Conservation (phyloP, 495 filamentous ascomycete species). For the Rusavskia elegans region DNA sequence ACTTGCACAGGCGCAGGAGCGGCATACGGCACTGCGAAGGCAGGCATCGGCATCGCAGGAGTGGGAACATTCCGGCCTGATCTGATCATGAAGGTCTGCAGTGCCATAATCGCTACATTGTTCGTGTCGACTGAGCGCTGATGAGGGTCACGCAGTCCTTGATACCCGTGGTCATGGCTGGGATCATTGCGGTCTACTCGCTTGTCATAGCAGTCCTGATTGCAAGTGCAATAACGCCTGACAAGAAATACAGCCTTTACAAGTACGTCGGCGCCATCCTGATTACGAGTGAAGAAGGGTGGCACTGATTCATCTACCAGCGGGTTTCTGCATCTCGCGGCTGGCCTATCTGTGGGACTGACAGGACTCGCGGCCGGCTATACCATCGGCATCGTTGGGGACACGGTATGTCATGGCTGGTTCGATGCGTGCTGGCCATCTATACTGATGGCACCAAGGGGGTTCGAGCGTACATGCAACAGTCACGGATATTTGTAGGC, state of each 20-base stretch:
- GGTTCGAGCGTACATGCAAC: conserved; percentile 86
- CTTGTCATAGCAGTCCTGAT: conserved; percentile 94
- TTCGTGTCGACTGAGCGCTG: conserved; percentile 2
- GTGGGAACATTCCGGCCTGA: conserved; percentile 86
- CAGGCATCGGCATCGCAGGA: conserved; percentile 90
- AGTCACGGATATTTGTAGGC: conserved; percentile 89
- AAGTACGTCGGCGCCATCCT: conserved; percentile 33
- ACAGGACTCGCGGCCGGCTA: conserved; percentile 94
- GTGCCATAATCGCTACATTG: too few relatives aligned
- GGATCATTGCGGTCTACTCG: conserved; percentile 96
- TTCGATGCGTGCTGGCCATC: not conserved
- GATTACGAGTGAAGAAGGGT: not conserved
- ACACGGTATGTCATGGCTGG: conserved; percentile 41
- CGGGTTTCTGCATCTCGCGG: conserved; percentile 84
- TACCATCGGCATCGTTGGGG: conserved; percentile 88
- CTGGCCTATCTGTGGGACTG: conserved; percentile 81
- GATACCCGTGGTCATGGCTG: conserved; percentile 97
- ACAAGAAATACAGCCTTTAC: conserved; percentile 60
- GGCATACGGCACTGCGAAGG: conserved; percentile 94
- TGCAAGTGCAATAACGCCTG: conserved; percentile 59
- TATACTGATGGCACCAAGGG: conserved; percentile 36
- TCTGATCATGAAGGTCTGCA: conserved; percentile 87
- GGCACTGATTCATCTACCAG: conserved; percentile 24
- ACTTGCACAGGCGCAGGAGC: conserved; percentile 59
- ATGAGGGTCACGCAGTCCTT: conserved; percentile 43